Base-by-base conservation (phyloP, 495 filamentous ascomycete genomes). In the Penicillium turbatum region DNA sequence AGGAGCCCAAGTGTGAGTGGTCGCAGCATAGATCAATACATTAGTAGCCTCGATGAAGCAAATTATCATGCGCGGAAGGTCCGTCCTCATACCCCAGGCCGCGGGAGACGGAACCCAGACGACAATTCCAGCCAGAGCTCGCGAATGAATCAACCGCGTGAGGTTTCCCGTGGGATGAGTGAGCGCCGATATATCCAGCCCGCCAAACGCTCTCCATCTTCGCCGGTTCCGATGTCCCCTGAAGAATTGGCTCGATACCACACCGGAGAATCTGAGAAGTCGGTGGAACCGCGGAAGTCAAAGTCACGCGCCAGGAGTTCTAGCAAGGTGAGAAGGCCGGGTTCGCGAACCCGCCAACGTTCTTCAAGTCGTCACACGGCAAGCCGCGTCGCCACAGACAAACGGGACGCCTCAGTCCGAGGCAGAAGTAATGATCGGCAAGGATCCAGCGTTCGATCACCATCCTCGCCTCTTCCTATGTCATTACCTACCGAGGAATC, bases 181-280 rank as follows among this genome's bases (percentile, higher is more conserved):
- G 75, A 78, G 8, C 73, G 79, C 48, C 82, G 85, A 39, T 87
- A 86, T 56, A 88, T 90, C 56, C 87, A 84, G 35, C 86, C 90
- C 27, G 86, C 88, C 6, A 95, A 95, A 64, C 79, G 89, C 5
- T 95, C 91, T 6, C 91, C 90, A 5, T 92, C 89, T 38, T 95
- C 90, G 9, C 91, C 91, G 0, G 82, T 95, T 11, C 88, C 90
- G 15, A 96, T 96, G 91, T 92, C 90, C 1, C 89, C 89, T 0
- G 88, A 95, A 58, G 89, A 93, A 53, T 59, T 88, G 58, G 81
- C 82, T 60, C 80, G 76, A 56, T 74, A 82, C 32, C 74, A 79
- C 44, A 79, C 69, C 0, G 74, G 72, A 1, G 75, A 63, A 29
- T 56, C 70, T 13, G 78, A 77, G 7, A 76, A 67, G 39, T 67